Conservation (phyloP, 768 basidiomycete species). For the Plicaturopsis crispa region DNA sequence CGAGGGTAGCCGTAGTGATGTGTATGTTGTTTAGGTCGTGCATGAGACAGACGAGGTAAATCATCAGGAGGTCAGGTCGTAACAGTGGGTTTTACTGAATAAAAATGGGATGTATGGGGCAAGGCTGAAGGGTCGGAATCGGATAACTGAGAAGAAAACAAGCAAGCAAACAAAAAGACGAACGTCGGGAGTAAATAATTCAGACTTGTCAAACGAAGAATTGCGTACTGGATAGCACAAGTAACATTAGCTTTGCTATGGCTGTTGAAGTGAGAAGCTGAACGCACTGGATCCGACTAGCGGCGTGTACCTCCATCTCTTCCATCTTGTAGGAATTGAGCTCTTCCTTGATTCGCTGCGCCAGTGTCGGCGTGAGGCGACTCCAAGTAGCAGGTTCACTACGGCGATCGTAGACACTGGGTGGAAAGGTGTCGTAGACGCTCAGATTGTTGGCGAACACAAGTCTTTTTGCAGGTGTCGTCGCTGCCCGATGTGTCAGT, state of each 20-base stretch:
- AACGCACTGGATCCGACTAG: constrained; percentile 84
- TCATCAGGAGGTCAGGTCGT: background rate
- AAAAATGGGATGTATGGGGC: too few species aligned
- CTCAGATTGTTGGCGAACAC: constrained; percentile 89
- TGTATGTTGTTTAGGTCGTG: background rate
- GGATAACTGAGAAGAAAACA: too few species aligned
- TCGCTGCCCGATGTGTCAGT: constrained; percentile 66
- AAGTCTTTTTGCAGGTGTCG: constrained; percentile 62
- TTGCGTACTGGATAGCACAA: constrained; percentile 52
- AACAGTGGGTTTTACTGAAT: background rate
- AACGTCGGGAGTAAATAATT: background rate
- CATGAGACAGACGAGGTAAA: background rate
- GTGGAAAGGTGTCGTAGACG: constrained; percentile 95
- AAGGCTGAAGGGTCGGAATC: too few species aligned
- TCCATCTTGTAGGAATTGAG: constrained; percentile 99
- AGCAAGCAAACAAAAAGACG: too few species aligned
- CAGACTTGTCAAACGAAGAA: constrained; percentile 65
- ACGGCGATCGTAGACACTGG: constrained; percentile 85
- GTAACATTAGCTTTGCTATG: constrained; percentile 2
- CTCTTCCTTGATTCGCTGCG: constrained; percentile 97
- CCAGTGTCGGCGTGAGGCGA: constrained; percentile 86
- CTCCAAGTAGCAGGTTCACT: constrained; percentile 98
- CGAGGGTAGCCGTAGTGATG: too few species aligned
- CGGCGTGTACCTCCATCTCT: constrained; percentile 97
- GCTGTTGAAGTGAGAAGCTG: constrained; percentile 5